Conservation (phyloP, 805 yeast genomes). For the Candida suzukii region DNA sequence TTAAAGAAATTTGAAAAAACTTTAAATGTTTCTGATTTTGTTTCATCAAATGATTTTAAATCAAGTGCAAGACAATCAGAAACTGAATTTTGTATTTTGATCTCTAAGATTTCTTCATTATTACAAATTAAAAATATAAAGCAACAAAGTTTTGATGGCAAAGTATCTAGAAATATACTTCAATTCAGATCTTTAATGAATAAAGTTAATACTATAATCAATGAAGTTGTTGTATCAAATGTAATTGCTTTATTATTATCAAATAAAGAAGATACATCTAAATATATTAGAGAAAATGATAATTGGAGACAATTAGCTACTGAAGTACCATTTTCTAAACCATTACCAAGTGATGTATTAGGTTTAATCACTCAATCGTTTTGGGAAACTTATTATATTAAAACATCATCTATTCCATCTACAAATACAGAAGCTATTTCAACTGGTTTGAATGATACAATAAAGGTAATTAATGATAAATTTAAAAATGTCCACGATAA, state of each 20-base stretch:
- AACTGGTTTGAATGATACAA: constrained; percentile 28
- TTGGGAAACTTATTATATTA: constrained; percentile 28
- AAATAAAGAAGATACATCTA: constrained; percentile 49
- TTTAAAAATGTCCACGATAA: constrained; percentile 13
- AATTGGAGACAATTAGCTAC: constrained; percentile 55
- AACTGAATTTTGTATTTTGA: constrained; percentile 28
- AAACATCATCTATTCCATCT: constrained; percentile 37
- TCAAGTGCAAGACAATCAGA: constrained; percentile 33
- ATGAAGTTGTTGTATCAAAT: constrained; percentile 48
- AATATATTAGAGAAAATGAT: constrained; percentile 32
- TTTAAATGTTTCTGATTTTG: constrained; percentile 34
- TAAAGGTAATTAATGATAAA: background rate
- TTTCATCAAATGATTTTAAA: constrained; percentile 24
- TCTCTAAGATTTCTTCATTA: constrained; percentile 43
- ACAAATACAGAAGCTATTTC: constrained; percentile 23
- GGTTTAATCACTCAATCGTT: constrained; percentile 54
- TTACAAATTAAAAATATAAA: constrained; percentile 39
- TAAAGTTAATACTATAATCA: constrained; percentile 40
- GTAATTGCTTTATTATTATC: constrained; percentile 40
- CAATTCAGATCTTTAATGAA: constrained; percentile 61
- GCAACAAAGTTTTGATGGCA: constrained; percentile 57
- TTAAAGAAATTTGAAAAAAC: constrained; percentile 27
- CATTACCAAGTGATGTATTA: constrained; percentile 53
- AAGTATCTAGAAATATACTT: constrained; percentile 59
- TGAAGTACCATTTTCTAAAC: constrained; percentile 53